These are phyloP conservation scores for Astrothelium subdiscretum DNA, from an alignment of 495 filamentous ascomycete genomes.

Conservation along the genomic window DNA sequence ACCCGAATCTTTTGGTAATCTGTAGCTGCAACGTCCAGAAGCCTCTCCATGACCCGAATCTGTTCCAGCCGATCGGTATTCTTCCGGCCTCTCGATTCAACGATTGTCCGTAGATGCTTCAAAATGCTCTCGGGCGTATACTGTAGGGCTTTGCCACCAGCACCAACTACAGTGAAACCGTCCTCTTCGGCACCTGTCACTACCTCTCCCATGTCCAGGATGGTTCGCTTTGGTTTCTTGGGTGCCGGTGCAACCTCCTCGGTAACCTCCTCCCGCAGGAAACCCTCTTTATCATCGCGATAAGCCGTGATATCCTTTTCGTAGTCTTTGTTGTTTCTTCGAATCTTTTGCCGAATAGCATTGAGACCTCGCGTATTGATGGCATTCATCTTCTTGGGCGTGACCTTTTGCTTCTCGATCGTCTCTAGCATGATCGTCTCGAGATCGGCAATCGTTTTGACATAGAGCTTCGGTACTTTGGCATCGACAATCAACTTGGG, in stretches of 20 bases:
- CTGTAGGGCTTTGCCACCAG: slow-evolving; percentile 71
- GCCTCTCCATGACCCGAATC: slow-evolving; percentile 93
- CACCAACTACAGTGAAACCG: slow-evolving; percentile 76
- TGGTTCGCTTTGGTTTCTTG: slow-evolving; percentile 35
- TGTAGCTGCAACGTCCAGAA: slow-evolving; percentile 72
- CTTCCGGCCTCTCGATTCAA: slow-evolving; percentile 95
- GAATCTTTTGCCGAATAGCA: slow-evolving; percentile 89
- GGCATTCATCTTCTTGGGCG: slow-evolving; percentile 97
- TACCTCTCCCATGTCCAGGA: slow-evolving; percentile 28
- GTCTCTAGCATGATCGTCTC: slow-evolving; percentile 95
- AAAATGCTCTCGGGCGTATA: slow-evolving; percentile 97
- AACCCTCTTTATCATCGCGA: slow-evolving; percentile 68
- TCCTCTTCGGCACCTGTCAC: slow-evolving; percentile 49
- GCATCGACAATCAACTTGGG: slow-evolving; percentile 56
- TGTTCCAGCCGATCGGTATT: slow-evolving; percentile 93
- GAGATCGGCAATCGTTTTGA: slow-evolving; percentile 84
- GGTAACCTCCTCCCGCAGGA: slow-evolving; percentile 77
- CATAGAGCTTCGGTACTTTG: slow-evolving; percentile 74
- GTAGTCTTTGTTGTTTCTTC: slow-evolving; percentile 97
- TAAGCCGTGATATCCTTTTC: slow-evolving; percentile 77
- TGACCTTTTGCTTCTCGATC: slow-evolving; percentile 85
- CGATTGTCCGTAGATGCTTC: slow-evolving; percentile 84
- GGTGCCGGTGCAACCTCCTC: slow-evolving; percentile 40
- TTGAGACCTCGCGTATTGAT: slow-evolving; percentile 89
- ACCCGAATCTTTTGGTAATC: slow-evolving; percentile 94